Evolutionary conservation across 2,329 filamentous ascomycete species (phyloP).

Genomic region (Thelonectria rubi): DNA sequence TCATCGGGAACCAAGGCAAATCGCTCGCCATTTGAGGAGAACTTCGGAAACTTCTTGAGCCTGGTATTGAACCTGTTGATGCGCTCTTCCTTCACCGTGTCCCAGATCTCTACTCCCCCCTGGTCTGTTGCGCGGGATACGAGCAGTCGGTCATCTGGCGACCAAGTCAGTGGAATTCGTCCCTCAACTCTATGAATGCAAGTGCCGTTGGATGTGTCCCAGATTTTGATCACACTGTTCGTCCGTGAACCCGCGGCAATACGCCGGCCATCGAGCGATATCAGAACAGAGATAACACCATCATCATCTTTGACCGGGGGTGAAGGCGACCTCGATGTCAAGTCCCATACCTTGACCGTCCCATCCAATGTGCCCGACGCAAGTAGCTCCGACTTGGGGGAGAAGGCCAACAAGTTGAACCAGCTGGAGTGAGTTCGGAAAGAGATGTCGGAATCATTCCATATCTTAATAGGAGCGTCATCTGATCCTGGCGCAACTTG

Average conservation of each 20-base stretch:
- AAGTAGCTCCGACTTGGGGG: neutral
- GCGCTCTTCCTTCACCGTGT: no score
- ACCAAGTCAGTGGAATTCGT: no score
- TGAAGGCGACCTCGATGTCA: neutral
- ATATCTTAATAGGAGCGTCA: neutral
- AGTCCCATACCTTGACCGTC: neutral
- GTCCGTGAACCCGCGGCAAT: neutral
- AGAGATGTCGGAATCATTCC: neutral
- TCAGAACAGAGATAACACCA: neutral
- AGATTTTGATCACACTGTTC: neutral
- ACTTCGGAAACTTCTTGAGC: no score
- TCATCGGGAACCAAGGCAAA: no score
- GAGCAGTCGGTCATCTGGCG: no score
- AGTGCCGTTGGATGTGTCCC: neutral
- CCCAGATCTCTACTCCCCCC: no score
- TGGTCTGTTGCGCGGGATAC: no score
- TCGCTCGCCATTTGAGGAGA: no score
- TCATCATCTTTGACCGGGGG: no score
- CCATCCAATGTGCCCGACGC: neutral
- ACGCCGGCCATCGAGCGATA: neutral
- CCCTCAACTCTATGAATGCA: neutral
- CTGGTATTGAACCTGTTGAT: no score
- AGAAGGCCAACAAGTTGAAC: neutral
- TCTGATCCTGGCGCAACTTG: neutral
- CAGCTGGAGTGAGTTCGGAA: rapidly evolving